These are phyloP conservation scores for Paecilomyces variotii DNA, from an alignment of 2,329 filamentous ascomycete species.

Conservation along the genomic window DNA sequence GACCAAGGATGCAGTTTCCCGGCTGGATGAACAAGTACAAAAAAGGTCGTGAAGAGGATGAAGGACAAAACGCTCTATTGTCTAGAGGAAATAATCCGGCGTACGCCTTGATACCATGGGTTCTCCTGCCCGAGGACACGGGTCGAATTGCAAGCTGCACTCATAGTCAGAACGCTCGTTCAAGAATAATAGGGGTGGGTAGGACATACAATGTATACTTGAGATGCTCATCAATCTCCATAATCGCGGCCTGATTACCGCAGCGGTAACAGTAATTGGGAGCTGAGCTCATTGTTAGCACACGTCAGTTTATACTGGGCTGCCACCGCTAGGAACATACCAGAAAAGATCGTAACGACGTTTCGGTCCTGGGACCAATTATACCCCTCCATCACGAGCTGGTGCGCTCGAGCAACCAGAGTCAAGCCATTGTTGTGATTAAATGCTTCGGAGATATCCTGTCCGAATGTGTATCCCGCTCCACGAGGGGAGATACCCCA, in stretches of 20 bases:
- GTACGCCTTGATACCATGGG: slow-evolving; percentile 98
- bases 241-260: slow-evolving; percentile 98
- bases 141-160: slow-evolving; percentile 92
- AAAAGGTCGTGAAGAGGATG: slow-evolving; percentile 5
- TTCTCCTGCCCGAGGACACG: slow-evolving; percentile 92
- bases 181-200: neutral
- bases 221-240: slow-evolving; percentile 98
- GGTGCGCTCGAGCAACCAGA: slow-evolving; percentile 89
- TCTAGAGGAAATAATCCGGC: slow-evolving; percentile 94
- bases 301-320: slow-evolving; percentile 1
- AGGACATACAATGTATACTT: slow-evolving; percentile 97
- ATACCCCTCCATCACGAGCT: slow-evolving; percentile 98
- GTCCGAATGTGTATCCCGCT: slow-evolving; percentile 89
- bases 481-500: slow-evolving; percentile 95
- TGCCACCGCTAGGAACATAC: slow-evolving; percentile 39
- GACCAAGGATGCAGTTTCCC: neutral
- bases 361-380: slow-evolving; percentile 99
- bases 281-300: slow-evolving; percentile 37
- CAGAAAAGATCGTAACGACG: slow-evolving; percentile 97
- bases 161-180: neutral
- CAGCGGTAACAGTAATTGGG: slow-evolving; percentile 98
- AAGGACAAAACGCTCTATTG: slow-evolving; percentile 17
- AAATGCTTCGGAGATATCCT: slow-evolving; percentile 97
- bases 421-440: slow-evolving; percentile 98
- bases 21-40: neutral